Conservation (phyloP, 1,284 basidiomycete genomes). For the Cutaneotrichosporon cyanovorans region DNA sequence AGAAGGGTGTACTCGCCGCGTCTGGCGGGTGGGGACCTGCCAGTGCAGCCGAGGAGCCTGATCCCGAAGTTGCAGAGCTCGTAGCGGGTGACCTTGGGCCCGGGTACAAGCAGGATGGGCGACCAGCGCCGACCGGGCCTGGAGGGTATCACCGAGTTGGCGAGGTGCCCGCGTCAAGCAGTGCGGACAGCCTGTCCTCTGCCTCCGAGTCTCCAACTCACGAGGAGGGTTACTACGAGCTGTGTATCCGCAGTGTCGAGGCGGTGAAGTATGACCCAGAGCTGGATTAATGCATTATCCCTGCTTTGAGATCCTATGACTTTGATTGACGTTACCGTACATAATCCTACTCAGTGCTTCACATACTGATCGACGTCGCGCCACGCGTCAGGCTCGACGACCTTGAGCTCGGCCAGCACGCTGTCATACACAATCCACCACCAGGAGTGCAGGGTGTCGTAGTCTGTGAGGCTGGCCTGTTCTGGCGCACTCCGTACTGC, state of each 20-base stretch:
- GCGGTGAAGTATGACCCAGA: conserved; percentile 42
- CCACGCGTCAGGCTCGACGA: conserved; percentile 27
- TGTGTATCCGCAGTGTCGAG: conserved; percentile 45
- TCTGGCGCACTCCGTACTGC: conserved; percentile 21
- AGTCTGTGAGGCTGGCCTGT: conserved; percentile 31
- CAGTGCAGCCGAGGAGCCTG: conserved; percentile 17
- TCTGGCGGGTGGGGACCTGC: conserved; percentile 31
- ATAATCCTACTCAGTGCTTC: neutral
- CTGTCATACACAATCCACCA: conserved; percentile 46
- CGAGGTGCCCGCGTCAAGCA: neutral
- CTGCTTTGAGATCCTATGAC: neutral
- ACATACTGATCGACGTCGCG: conserved; percentile 32
- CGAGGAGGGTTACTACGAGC: conserved; percentile 46
- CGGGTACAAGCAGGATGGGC: neutral
- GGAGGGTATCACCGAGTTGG: conserved; percentile 32
- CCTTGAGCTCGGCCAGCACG: conserved; percentile 33
- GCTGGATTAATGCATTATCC: conserved; percentile 15
- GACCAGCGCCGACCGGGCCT: neutral
- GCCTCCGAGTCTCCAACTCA: neutral
- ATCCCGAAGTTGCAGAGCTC: conserved; percentile 28
- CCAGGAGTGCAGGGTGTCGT: conserved; percentile 40
- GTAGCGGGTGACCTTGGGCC: conserved; percentile 16
- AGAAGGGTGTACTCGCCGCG: conserved; percentile 10
- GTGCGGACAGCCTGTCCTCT: conserved; percentile 1
- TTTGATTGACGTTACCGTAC: too few relatives aligned